phyloP scores from a whole-genome alignment of 108 stramenopile species.

The Parietichytrium sp. region DNA sequence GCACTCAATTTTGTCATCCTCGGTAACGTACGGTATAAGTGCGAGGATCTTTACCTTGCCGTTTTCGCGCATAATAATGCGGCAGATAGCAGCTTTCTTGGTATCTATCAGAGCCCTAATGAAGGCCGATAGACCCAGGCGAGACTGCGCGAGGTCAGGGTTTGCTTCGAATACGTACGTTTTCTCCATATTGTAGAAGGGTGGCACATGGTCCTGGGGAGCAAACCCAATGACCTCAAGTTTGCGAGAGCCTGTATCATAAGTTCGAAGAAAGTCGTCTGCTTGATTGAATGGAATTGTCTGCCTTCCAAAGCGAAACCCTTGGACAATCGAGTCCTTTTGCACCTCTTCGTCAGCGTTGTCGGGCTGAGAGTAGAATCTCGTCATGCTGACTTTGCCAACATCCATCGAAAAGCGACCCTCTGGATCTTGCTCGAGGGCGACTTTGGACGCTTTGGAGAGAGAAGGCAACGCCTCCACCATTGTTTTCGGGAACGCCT shows the following conservation, averaged over 20 bases:
- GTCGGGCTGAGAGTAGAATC: background rate
- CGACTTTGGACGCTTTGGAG: constrained; percentile 1
- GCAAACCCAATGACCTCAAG: background rate
- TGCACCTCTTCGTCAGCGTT: background rate
- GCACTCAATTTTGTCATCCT: background rate
- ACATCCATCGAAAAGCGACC: background rate
- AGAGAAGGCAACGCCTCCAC: background rate
- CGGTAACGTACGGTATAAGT: background rate
- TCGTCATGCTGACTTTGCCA: background rate
- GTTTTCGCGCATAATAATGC: background rate
- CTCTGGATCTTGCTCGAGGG: background rate
- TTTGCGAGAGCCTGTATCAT: background rate
- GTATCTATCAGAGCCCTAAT: background rate
- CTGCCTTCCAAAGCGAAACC: background rate
- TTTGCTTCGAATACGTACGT: background rate
- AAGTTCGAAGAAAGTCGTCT: background rate
- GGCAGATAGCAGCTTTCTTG: background rate
- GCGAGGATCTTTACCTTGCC: background rate
- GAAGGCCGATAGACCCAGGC: background rate
- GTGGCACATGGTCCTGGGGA: background rate
- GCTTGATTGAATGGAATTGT: background rate
- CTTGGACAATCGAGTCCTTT: background rate
- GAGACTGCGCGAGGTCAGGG: background rate
- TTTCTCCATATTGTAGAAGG: background rate
- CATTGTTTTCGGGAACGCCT: constrained; percentile 6